Evolutionary conservation across 331 rosid species (phyloP), one percentile per base, ranked within the genome.

Genomic region (Pyrus hybrid): DNA sequence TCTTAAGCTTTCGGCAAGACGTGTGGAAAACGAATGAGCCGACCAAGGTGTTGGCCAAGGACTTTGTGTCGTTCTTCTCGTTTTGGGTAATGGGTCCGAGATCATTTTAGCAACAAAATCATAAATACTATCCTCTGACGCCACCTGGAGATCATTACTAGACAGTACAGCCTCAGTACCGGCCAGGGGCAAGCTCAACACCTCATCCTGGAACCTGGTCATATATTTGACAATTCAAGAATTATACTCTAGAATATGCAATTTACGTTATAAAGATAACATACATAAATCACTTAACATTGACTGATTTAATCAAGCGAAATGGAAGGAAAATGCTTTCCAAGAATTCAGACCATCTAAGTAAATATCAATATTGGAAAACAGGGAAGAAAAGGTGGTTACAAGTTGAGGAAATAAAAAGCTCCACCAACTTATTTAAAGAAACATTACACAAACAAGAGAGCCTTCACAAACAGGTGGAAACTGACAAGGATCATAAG

Each of bases 121-220:
- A 61, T 56, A 88, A 71, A 83, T 75, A 72, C 57, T 58, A 82
- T 85, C 88, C 80, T 83, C 88, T 12, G 90, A 85, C 54, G 81
- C 76, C 32, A 82, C 74, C 66, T 63, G 86, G 63, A 88, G 85
- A 72, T 83, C 81, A 49, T 88, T 86, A 57, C 84, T 77, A 28
- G 87, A 83, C n/a, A 85, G 72, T 73, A 86, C 77, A 16, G 81
- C 88, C 74, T 88, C 92, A 21, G 82, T 37, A 22, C 82, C 92
- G 63, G 83, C 84, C 29, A 88, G 79, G 66, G 92, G 88, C 57
- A 88, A 83, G 67, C 76, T 78, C 74, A 86, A 43, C 41, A 71
- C 84, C 80, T 88, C 88, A 23, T 81, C 78, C 21, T 51, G 82
- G 73, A 74, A 72, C 75, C 92, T 86, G 64, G 28, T 28, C 60